Base-by-base conservation (phyloP, 2,329 filamentous ascomycete species). In the Penicillium sp. region DNA sequence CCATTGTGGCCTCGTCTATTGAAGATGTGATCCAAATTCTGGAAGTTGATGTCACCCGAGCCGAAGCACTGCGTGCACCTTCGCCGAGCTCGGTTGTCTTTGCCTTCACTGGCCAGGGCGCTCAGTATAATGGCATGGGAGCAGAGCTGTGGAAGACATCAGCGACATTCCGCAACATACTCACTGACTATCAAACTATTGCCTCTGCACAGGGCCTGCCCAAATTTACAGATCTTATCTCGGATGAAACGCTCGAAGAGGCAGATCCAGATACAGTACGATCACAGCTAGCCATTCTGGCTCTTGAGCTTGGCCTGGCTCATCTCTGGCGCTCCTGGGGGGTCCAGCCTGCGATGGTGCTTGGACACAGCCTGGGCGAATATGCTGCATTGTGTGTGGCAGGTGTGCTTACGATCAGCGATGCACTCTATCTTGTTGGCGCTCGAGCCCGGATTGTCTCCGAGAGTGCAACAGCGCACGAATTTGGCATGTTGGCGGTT, bases 381-480 rank as follows among this genome's bases (percentile, higher is more conserved):
- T 69, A 66, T 49, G 59, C 65, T 2, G 66, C 67, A 1, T 36
- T 70, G 0, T 55, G 59, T 29, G 54, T 56, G 7, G 57, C 66
- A 3, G 67, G 64, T 7, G 58, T 70, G 1, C 39, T 70, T 2
- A 59, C 63, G 2, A 57, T 50, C 1, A 52, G 39, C 20, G 67
- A 70, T 37, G 55, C 61, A 0, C 58, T 91, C 39, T 83, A 81
- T 49, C 72, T 90, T 1, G 83, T 89, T 14, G 85, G 85, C 26
- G 63, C 71, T 37, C 78, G 86, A 48, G 84, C 85, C 11, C 69
- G 77, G 57, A n/a, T n/a, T n/a, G n/a, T n/a, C n/a, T n/a, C n/a
- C n/a, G n/a, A n/a, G n/a, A n/a, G n/a, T n/a, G n/a, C n/a, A n/a
- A n/a, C n/a, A n/a, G n/a, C n/a, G n/a, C n/a, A n/a, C n/a, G n/a